Conservation (phyloP, 2,329 filamentous ascomycete species). For the Metarhizium anisopliae region DNA sequence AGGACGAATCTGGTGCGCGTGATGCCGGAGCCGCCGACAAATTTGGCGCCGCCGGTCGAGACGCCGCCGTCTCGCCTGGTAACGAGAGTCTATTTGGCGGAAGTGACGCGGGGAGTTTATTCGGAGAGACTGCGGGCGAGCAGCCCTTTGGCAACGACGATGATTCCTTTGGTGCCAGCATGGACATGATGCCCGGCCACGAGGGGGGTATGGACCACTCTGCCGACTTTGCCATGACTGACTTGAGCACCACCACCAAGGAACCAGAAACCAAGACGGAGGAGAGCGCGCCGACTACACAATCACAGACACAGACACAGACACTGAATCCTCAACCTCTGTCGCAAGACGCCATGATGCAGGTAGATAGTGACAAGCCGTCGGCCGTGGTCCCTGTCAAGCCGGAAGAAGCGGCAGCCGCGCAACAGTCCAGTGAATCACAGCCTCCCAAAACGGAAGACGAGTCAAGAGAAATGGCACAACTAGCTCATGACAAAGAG, state of each 20-base stretch:
- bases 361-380: slow-evolving; percentile 3
- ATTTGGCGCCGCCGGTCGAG: slow-evolving; percentile 20
- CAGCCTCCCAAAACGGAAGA: not conserved
- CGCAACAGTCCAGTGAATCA: not conserved
- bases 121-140: slow-evolving; percentile 62
- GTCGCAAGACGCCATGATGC: slow-evolving; percentile 10
- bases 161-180: slow-evolving; percentile 70
- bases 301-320: not conserved
- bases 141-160: slow-evolving; percentile 71
- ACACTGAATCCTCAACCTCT: not conserved
- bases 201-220: slow-evolving; percentile 33
- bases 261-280: not conserved
- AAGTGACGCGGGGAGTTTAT: slow-evolving; percentile 73
- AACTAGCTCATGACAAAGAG: slow-evolving; percentile 4
- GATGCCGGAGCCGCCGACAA: slow-evolving; percentile 14
- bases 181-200: slow-evolving; percentile 44
- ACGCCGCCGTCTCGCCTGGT: slow-evolving; percentile 57
- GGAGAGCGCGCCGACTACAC: not conserved
- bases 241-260: slow-evolving; percentile 12
- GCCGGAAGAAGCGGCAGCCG: not conserved
- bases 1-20: slow-evolving; percentile 13
- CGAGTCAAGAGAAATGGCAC: not conserved
- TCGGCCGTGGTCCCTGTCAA: not conserved
- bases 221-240: slow-evolving; percentile 33
- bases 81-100: slow-evolving; percentile 77